Evolutionary conservation across 2,329 filamentous ascomycete genomes (phyloP).

Genomic region (Colletotrichum magnum): DNA sequence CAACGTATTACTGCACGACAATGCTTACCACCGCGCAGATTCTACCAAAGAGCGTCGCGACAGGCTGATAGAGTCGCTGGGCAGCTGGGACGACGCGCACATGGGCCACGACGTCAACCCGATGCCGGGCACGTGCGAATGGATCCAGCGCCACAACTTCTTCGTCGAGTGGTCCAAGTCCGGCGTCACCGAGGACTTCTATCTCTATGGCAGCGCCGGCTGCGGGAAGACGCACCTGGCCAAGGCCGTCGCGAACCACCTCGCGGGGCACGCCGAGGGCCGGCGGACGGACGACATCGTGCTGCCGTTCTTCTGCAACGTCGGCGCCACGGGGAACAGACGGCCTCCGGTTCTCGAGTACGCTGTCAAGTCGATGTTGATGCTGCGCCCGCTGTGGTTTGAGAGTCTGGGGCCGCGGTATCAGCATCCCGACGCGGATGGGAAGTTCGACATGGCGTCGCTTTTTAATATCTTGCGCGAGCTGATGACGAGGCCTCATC

Average conservation of each 20-base stretch:
- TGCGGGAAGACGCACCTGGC: constrained; percentile 45
- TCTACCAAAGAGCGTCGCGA: background rate
- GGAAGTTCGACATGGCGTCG: constrained; percentile 23
- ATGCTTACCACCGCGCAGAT: background rate
- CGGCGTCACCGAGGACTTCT: constrained; percentile 31
- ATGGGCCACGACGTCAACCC: constrained; percentile 27
- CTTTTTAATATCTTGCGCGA: constrained; percentile 42
- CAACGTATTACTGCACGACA: too few relatives aligned
- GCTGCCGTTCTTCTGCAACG: constrained; percentile 43
- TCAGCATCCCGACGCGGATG: constrained; percentile 6
- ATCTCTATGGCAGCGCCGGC: constrained; percentile 39
- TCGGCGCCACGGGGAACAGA: constrained; percentile 15
- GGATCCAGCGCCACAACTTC: constrained; percentile 36
- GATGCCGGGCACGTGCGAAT: constrained; percentile 41
- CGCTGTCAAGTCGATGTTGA: constrained; percentile 42
- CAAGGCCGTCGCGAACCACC: constrained; percentile 41
- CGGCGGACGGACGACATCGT: constrained; percentile 33
- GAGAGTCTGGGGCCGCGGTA: constrained; percentile 34
- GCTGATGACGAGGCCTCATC: constrained; percentile 26
- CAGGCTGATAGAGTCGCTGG: constrained; percentile 5
- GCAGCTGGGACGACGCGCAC: constrained; percentile 24
- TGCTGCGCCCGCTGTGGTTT: constrained; percentile 40
- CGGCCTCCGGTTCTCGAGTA: constrained; percentile 43
- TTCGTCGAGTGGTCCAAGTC: constrained; percentile 42
- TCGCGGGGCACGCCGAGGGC: constrained; percentile 24